phyloP scores from a whole-genome alignment of 331 rosid genomes.

The Erythrophleum ivorense region DNA sequence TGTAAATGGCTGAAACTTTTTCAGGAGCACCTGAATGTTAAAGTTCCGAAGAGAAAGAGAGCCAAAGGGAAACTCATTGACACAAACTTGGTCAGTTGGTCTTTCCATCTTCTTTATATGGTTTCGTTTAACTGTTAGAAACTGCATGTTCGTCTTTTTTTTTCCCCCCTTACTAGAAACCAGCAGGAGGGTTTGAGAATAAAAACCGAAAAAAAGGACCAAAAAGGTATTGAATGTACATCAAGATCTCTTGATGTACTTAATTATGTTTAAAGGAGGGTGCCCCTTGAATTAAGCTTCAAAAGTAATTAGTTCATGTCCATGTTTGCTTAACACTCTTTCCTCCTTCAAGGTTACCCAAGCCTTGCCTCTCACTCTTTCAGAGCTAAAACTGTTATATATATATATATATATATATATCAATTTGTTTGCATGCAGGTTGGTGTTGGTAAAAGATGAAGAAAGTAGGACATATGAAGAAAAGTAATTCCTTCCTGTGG shows the following conservation, averaged over 20 bases:
- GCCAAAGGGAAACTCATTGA: not conserved
- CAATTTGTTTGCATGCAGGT: slow-evolving; percentile 34
- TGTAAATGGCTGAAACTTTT: slow-evolving; percentile 26
- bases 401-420: not conserved
- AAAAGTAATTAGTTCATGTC: too few relatives aligned
- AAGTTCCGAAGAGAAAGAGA: slow-evolving; percentile 18
- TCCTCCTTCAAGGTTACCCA: not conserved
- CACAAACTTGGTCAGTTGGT: not conserved
- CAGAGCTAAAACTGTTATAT: not conserved
- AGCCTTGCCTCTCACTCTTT: not conserved
- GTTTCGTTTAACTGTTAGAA: slow-evolving; percentile 3
- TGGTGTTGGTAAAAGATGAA: not conserved
- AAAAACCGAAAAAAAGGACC: too few relatives aligned
- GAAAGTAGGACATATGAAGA: slow-evolving; percentile 28
- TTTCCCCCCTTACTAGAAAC: not conserved
- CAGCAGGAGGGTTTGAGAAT: not conserved
- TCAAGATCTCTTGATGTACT: too few relatives aligned
- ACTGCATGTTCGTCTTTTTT: not conserved
- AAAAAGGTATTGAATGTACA: too few relatives aligned
- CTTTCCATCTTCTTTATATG: slow-evolving; percentile 12
- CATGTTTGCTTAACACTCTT: slow-evolving; percentile 6
- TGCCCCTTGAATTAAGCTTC: too few relatives aligned
- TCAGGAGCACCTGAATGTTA: not conserved
- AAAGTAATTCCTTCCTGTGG: slow-evolving; percentile 32
- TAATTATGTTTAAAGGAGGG: too few relatives aligned